Evolutionary conservation across 208 protist species (phyloP).

Genomic region (Leishmania aethiopica): DNA sequence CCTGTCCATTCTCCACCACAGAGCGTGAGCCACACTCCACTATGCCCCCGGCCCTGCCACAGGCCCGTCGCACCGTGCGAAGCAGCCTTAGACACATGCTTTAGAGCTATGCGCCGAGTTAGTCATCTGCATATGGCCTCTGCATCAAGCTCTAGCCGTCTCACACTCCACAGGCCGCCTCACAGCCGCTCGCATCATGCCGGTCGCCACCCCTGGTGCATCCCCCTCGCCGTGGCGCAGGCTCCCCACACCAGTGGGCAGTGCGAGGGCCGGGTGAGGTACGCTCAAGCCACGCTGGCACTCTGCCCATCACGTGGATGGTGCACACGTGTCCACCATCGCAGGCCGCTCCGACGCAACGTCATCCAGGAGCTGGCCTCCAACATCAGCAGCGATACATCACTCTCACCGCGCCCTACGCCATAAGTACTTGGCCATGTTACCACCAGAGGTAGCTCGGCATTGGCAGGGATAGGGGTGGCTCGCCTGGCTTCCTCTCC

Average conservation of each 20-base stretch:
- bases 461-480: background rate
- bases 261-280: background rate
- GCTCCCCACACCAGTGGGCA: background rate
- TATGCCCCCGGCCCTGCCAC: background rate
- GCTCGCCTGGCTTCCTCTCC: background rate
- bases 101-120: background rate
- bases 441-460: background rate
- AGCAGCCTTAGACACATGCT: background rate
- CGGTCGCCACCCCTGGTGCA: background rate
- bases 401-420: background rate
- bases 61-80: background rate
- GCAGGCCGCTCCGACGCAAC: background rate
- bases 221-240: background rate
- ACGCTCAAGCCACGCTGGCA: background rate
- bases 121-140: background rate
- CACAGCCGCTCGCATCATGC: background rate
- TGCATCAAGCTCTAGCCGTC: background rate
- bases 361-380: background rate
- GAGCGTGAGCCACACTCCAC: background rate
- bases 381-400: background rate
- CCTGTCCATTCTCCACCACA: background rate
- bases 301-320: background rate
- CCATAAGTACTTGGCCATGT: background rate
- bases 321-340: background rate
- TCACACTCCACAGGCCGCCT: no score